Percentiles rank a stretch among this genome's conserved stretches.
Conservation (phyloP, 495 filamentous ascomycete genomes). For the Recurvomyces mirabilis region DNA sequence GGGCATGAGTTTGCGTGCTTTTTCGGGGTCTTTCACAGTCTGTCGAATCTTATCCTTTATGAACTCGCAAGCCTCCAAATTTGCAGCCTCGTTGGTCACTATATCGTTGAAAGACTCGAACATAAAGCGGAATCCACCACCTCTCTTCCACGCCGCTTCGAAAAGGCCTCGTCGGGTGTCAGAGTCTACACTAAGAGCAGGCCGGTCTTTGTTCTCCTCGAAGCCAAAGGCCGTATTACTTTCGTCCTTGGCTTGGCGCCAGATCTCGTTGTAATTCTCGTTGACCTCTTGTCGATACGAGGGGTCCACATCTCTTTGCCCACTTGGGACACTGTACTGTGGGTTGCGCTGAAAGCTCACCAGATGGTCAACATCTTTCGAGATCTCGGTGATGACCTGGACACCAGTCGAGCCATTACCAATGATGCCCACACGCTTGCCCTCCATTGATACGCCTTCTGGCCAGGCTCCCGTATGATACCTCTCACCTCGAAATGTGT, state of each 20-base stretch:
- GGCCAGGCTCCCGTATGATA: slow-evolving; percentile 42
- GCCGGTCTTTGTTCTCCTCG: slow-evolving; percentile 6
- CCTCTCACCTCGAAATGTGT: slow-evolving; percentile 33
- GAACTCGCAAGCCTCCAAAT: slow-evolving; percentile 9
- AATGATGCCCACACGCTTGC: slow-evolving; percentile 15
- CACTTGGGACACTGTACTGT: slow-evolving; percentile 12
- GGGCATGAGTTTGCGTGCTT: slow-evolving; percentile 13
- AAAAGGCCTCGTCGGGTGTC: slow-evolving; percentile 8
- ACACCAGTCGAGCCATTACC: slow-evolving; percentile 17
- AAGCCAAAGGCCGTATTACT: slow-evolving; percentile 9
- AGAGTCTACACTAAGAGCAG: slow-evolving; percentile 4
- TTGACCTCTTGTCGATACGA: slow-evolving; percentile 21
- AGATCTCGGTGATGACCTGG: slow-evolving; percentile 17
- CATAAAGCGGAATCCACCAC: slow-evolving; percentile 14
- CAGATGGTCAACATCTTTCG: slow-evolving; percentile 10
- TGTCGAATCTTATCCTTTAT: slow-evolving; percentile 12
- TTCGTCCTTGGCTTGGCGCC: slow-evolving; percentile 3
- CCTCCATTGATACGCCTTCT: slow-evolving; percentile 21
- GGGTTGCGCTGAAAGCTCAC: slow-evolving; percentile 17
- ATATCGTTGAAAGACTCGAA: slow-evolving; percentile 12
- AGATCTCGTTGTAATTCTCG: slow-evolving; percentile 28
- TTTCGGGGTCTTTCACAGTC: slow-evolving; percentile 18
- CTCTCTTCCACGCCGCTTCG: slow-evolving; percentile 6
- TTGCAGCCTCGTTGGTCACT: slow-evolving; percentile 13
- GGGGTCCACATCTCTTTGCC: background rate